These are phyloP conservation scores for Aspergillus ustus DNA, from an alignment of 2,329 filamentous ascomycete genomes.

Conservation along the genomic window DNA sequence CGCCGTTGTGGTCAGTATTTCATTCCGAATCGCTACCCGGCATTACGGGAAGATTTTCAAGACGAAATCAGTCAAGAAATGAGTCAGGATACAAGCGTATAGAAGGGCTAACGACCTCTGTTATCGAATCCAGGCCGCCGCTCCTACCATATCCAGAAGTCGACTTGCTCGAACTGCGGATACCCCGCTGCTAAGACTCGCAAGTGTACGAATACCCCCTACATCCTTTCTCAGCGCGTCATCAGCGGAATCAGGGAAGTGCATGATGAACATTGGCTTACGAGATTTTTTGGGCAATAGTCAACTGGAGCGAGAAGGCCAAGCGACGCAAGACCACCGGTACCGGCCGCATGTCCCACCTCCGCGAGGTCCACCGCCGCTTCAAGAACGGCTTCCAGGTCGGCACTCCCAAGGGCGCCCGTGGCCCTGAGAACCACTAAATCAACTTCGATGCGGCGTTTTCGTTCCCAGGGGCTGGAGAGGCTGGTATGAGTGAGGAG, in stretches of 20 bases:
- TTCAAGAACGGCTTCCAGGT: slow-evolving; percentile 99
- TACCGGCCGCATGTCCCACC: slow-evolving; percentile 92
- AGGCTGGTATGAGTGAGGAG: slow-evolving; percentile 44
- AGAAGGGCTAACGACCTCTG: slow-evolving; percentile 36
- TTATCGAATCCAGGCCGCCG: slow-evolving; percentile 71
- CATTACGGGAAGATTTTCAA: slow-evolving; percentile 23
- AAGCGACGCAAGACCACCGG: slow-evolving; percentile 99
- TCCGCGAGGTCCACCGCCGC: slow-evolving; percentile 88
- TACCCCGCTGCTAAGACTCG: slow-evolving; percentile 97
- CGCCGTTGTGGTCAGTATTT: slow-evolving; percentile 89
- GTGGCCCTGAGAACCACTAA: slow-evolving; percentile 62
- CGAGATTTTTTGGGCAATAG: slow-evolving; percentile 55
- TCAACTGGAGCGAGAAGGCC: slow-evolving; percentile 99
- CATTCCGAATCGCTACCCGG: slow-evolving; percentile 22
- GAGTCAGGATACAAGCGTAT: slow-evolving; percentile 6
- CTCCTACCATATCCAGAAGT: slow-evolving; percentile 99
- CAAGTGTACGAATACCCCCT: slow-evolving; percentile 77
- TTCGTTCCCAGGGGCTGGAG: slow-evolving; percentile 45
- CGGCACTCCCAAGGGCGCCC: slow-evolving; percentile 82
- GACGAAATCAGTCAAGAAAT: slow-evolving; percentile 18
- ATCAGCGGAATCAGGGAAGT: neutral
- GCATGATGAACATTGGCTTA: slow-evolving; percentile 31
- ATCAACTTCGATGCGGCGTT: slow-evolving; percentile 42
- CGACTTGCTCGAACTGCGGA: slow-evolving; percentile 93
- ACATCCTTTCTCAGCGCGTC: slow-evolving; percentile 2